phyloP scores from a whole-genome alignment of 2,329 filamentous ascomycete genomes.

The Aspergillus neotritici region DNA sequence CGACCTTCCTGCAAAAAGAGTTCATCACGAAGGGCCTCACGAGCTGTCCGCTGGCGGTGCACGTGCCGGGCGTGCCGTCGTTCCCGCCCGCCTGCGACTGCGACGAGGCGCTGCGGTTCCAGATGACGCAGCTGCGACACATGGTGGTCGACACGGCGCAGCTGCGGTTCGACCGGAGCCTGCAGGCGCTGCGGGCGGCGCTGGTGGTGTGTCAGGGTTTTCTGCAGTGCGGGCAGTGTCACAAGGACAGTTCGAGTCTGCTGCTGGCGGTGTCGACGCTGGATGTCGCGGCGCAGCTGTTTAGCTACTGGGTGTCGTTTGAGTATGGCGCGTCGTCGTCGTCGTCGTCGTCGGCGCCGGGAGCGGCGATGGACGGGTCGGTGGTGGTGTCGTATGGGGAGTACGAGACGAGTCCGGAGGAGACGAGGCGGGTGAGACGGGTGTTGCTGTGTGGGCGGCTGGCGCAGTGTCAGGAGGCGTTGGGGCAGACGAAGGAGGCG shows the following conservation, averaged over 20 bases:
- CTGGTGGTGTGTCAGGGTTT: conserved; percentile 27
- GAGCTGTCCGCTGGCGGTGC: conserved; percentile 25
- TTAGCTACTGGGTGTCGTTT: conserved; percentile 28
- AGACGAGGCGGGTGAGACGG: conserved; percentile 23
- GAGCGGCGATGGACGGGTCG: conserved; percentile 11
- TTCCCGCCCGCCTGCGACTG: conserved; percentile 26
- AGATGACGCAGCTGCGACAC: conserved; percentile 28
- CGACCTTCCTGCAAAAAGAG: conserved; percentile 26
- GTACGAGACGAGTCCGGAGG: conserved; percentile 26
- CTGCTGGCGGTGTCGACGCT: conserved; percentile 27
- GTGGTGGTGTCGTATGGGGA: conserved; percentile 25
- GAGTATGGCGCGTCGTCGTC: conserved; percentile 10
- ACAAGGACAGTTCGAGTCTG: conserved; percentile 26
- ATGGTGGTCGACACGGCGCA: conserved; percentile 21
- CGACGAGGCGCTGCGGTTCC: conserved; percentile 24
- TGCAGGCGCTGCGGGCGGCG: conserved; percentile 27
- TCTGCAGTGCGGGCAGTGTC: conserved; percentile 26
- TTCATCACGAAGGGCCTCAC: conserved; percentile 22
- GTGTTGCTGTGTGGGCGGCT: conserved; percentile 25
- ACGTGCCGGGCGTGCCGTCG: conserved; percentile 15
- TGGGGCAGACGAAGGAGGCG: conserved; percentile 19
- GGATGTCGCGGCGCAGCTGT: conserved; percentile 27
- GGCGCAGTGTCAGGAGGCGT: conserved; percentile 22
- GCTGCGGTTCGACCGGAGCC: conserved; percentile 28
- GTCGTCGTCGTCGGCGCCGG: conserved; percentile 4